phyloP scores from a whole-genome alignment of 2,329 filamentous ascomycete species.

The Sphaerulina vaccinii region DNA sequence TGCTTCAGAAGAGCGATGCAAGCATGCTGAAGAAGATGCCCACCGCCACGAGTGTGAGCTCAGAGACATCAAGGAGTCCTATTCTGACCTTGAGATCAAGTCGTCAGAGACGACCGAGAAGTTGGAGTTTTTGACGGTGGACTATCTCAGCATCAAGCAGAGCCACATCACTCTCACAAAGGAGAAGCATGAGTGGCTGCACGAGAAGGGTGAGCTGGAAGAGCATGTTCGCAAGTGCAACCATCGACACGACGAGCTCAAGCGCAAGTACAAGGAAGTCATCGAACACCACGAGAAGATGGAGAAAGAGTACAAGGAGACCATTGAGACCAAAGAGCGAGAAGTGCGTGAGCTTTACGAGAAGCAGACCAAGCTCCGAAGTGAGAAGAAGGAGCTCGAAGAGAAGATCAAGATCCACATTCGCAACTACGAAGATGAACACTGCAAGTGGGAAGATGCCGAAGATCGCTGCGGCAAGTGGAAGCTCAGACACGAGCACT shows the following conservation, averaged over 20 bases:
- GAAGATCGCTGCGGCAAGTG: conserved; percentile 8
- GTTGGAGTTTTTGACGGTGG: conserved; percentile 3
- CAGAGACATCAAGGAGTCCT: conserved; percentile 4
- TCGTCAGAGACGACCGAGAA: conserved; percentile 1
- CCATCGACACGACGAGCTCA: conserved; percentile 5
- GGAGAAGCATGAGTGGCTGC: conserved; percentile 10
- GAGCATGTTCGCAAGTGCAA: conserved; percentile 8
- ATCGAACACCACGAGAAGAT: conserved; percentile 6
- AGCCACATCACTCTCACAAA: conserved; percentile 4
- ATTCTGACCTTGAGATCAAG: conserved; percentile 6
- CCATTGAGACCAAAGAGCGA: neutral
- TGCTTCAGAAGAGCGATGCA: conserved; percentile 4
- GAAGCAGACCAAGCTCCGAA: conserved; percentile 3
- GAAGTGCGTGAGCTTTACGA: conserved; percentile 2
- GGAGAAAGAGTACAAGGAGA: conserved; percentile 9
- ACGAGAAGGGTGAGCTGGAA: conserved; percentile 11
- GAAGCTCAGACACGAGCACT: conserved; percentile 7
- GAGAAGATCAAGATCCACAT: conserved; percentile 1
- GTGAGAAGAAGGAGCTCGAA: conserved; percentile 11
- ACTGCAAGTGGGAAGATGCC: conserved; percentile 8
- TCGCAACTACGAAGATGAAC: conserved; percentile 5
- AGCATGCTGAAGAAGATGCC: conserved; percentile 8
- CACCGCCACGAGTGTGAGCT: conserved; percentile 4
- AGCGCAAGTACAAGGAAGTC: conserved; percentile 8
- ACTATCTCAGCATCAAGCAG: conserved; percentile 1